Base-by-base conservation (phyloP, 768 basidiomycete genomes). In the Leccinum imitatum region DNA sequence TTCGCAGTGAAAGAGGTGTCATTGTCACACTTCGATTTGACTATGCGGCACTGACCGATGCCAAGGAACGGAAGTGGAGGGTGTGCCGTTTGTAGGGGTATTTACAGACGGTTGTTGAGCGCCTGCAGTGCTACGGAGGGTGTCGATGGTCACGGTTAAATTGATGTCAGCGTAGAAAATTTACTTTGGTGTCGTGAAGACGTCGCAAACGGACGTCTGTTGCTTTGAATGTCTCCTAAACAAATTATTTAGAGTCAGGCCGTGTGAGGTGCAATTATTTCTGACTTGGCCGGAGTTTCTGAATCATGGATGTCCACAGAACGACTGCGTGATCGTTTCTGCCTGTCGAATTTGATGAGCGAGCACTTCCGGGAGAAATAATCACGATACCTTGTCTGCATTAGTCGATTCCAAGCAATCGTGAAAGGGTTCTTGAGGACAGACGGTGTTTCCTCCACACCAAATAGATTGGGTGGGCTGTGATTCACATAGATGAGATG, bases 241-340 rank as follows among this genome's bases (percentile, higher is more conserved):
- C 7, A 35, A 23, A 30, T 8, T 3, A 33, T 46, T 41, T 25
- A 37, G 21, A 23, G 44, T 50, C 3, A 0, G 13, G 15, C 19
- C 4, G 5, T 0, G 27, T 23, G 25, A 11, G 0, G 25, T 30
- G 1, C 7, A 10, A 17, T 53, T 14, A 47, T 46, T 46, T 25
- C 66, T 68, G 39, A 74, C 73, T 73, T 73, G 44, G 46, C 48
- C 0, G 67, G 69, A 2, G 66, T 63, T 17, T 25, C 50, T n/a
- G 53, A 10, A 44, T 37, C 51, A 41, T 61, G 39, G 35, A 39
- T 39, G 35, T 62, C 63, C 41, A 55, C 17, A n/a, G 69, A 73
- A 54, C 55, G 31, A 47, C 65, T 69, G 8, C 59, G 67, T n/a
- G 57, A 47, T 55, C 73, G 65, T 59, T 74, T 74, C 23, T 57